Evolutionary conservation across 495 filamentous ascomycete genomes (phyloP), one percentile per base, ranked within the genome.

Genomic region (Xylaria cubensis): DNA sequence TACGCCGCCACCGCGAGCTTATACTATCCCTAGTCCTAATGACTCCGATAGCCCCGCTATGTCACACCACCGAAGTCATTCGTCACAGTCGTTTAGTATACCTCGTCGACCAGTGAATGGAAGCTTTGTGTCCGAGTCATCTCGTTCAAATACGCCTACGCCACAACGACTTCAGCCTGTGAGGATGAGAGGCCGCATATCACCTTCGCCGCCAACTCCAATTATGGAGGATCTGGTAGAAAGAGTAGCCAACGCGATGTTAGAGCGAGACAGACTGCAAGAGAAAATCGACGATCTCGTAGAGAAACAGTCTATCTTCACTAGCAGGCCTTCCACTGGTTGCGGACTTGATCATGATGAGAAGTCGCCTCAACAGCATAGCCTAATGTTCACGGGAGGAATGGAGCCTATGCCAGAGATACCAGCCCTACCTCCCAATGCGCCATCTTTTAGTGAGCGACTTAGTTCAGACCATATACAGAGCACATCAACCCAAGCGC

Each of bases 201-300:
- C 82, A 0, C 70, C 77, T 46, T 41, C 61, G 41, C 50, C 61
- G 24, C 58, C 77, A n/a, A 70, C 64, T n/a, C 83, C 82, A 4
- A 76, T 75, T 63, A 79, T 81, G 64, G 81, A 83, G 48, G 74
- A 76, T 21, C 82, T 85, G 36, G 79, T 86, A 21, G 85, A 86
- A 72, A 80, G 86, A 65, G 85, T 89, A 67, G 86, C 86, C 53
- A 85, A 80, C 61, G 85, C 83, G 34, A 80, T 88, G 74, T 70
- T 87, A 55, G 86, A 88, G 75, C 85, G 83, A 73, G 84, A 86
- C 66, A 80, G 78, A 53, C 64, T 89, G 50, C 84, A 88, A 73
- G 82, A 81, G 36, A 81, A 87, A 64, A 88, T 89, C 69, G 84
- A 89, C 39, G 82, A 84, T 51, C 72, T 87, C 7, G 79, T 88